Evolutionary conservation across 257 asterid genomes (phyloP), one percentile per base, ranked within the genome.

Genomic region (Solanum pimpinellifolium): DNA sequence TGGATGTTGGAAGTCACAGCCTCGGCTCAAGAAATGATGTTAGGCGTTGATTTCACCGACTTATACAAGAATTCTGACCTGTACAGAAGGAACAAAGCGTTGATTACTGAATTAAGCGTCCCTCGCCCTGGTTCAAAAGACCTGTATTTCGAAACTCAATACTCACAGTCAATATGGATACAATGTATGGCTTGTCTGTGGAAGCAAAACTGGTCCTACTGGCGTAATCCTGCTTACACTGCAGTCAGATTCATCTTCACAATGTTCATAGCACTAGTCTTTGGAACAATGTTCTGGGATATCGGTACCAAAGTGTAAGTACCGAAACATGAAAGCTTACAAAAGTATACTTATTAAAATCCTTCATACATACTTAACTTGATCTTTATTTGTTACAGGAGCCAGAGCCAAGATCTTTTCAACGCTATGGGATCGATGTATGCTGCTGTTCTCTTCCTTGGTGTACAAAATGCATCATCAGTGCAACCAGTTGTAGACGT

Each of bases 1-100:
- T 94, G 96, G 97, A 94, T 94, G 96, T 85, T 93, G 65, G 97
- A 94, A 89, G 92, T 90, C 80, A 89, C 95, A 12, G 59, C 93
- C 87, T 84, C 92, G 3, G 87, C 93, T 11, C 90, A 91, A 78
- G 94, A 92, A 75, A 86, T 83, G 91, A 84, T 90, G 47, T 83
- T 90, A 83, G 96, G 92, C 2, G 39, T 90, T 13, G 92, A 92
- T 90, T 92, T 93, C 66, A 85, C 89, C 44, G 88, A 90, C 21
- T 69, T 82, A 5, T 93, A 93, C 85, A 92, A 85, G 74, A 92
- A 86, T 69, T 92, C 96, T 5, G 94, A 91, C 25, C 80, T 92
- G 87, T 89, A 93, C 91, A 87, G 90, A 92, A 92, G 92, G 86
- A 93, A 89, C 89, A 93, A 93, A 90, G 90, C 90, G 77, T 77